phyloP scores from a whole-genome alignment of 2,329 filamentous ascomycete genomes.

The Aspergillus pseudoviridinutans region DNA sequence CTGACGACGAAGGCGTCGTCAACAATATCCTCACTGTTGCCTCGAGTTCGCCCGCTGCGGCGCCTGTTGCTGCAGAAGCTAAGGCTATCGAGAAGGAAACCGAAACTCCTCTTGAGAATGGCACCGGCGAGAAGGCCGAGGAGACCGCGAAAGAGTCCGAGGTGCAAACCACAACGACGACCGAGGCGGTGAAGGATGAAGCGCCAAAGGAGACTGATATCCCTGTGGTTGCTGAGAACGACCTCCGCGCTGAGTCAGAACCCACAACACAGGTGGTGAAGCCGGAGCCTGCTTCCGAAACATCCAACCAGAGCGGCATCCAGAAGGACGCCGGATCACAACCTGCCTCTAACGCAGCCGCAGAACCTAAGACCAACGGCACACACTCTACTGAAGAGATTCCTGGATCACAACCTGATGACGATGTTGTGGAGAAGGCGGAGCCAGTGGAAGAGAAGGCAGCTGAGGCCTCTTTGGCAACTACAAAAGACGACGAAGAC shows the following conservation, averaged over 20 bases:
- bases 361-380: conserved; percentile 12
- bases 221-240: conserved; percentile 3
- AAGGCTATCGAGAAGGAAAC: neutral
- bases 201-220: conserved; percentile 5
- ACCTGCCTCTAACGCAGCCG: conserved; percentile 2
- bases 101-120: conserved; percentile 1
- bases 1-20: conserved; percentile 21
- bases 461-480: conserved; percentile 1
- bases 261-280: conserved; percentile 6
- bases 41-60: neutral
- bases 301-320: neutral
- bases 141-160: conserved; percentile 10
- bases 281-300: conserved; percentile 4
- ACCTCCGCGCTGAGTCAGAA: conserved; percentile 1
- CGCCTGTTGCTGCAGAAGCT: neutral
- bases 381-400: conserved; percentile 3
- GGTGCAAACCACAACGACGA: conserved; percentile 1
- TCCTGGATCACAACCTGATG: conserved; percentile 3
- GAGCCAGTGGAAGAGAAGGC: conserved; percentile 2
- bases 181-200: conserved; percentile 2
- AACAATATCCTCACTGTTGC: conserved; percentile 18
- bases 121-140: conserved; percentile 10
- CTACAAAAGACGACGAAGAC: neutral
- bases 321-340: conserved; percentile 5
- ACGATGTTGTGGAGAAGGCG: neutral